These are phyloP conservation scores for Pyrenophora seminiperda DNA, from an alignment of 2,329 filamentous ascomycete species.

Conservation along the genomic window DNA sequence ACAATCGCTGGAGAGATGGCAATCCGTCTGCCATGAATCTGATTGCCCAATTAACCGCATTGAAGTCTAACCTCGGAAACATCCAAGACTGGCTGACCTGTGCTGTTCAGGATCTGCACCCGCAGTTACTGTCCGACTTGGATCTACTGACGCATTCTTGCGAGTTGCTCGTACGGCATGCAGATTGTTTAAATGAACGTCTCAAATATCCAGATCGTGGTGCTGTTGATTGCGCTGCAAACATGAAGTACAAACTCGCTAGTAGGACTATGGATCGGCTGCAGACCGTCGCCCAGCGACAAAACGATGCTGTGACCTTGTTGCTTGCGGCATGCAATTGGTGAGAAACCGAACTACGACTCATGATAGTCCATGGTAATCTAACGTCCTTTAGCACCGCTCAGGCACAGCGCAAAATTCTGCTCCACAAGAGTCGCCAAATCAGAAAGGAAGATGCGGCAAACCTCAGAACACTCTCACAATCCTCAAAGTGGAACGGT, in stretches of 20 bases:
- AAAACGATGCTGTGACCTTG: slow-evolving; percentile 42
- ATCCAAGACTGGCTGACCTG: slow-evolving; percentile 45
- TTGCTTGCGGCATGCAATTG: slow-evolving; percentile 41
- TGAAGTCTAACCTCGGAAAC: slow-evolving; percentile 42
- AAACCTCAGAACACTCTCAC: slow-evolving; percentile 37
- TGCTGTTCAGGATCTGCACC: slow-evolving; percentile 42
- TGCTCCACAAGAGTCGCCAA: slow-evolving; percentile 45
- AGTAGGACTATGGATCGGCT: slow-evolving; percentile 41
- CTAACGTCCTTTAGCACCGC: slow-evolving; percentile 38
- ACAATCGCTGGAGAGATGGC: slow-evolving; percentile 42
- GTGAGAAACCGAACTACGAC: slow-evolving; percentile 17
- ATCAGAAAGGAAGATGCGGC: slow-evolving; percentile 41
- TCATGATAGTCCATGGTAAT: not conserved
- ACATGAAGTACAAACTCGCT: slow-evolving; percentile 39
- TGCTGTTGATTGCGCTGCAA: slow-evolving; percentile 40
- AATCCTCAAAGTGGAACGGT: slow-evolving; percentile 38
- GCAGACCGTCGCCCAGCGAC: slow-evolving; percentile 38
- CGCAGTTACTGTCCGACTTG: slow-evolving; percentile 43
- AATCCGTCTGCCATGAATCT: slow-evolving; percentile 42
- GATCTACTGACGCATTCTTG: slow-evolving; percentile 42
- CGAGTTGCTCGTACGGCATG: slow-evolving; percentile 35
- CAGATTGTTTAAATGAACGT: slow-evolving; percentile 33
- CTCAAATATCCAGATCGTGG: slow-evolving; percentile 40
- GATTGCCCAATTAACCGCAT: slow-evolving; percentile 43
- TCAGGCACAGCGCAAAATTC: slow-evolving; percentile 46